Evolutionary conservation across 2,329 filamentous ascomycete species (phyloP).

Genomic region (Epichloe typhina): DNA sequence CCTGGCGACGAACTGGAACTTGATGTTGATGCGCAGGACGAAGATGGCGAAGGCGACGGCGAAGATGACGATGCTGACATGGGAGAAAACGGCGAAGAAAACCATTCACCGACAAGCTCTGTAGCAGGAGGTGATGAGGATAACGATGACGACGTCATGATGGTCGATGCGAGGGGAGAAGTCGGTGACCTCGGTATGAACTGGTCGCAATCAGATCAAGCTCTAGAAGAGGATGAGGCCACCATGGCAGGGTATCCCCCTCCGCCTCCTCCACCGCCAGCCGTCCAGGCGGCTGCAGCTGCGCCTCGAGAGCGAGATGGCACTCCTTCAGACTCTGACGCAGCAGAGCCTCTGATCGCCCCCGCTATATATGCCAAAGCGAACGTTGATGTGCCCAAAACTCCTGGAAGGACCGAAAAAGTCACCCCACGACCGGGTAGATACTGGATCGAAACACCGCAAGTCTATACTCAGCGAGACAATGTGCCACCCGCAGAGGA

Average conservation of each 20-base stretch:
- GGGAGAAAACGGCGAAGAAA: slow-evolving; percentile 26
- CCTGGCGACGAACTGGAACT: slow-evolving; percentile 16
- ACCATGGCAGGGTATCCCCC: slow-evolving; percentile 63
- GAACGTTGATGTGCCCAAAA: slow-evolving; percentile 66
- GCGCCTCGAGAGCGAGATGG: slow-evolving; percentile 41
- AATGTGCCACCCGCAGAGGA: slow-evolving; percentile 66
- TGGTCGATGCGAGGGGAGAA: slow-evolving; percentile 38
- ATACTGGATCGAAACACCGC: slow-evolving; percentile 79
- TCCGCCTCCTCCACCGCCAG: slow-evolving; percentile 51
- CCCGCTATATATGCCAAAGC: slow-evolving; percentile 49
- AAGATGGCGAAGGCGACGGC: slow-evolving; percentile 44
- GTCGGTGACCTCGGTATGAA: slow-evolving; percentile 34
- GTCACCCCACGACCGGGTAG: slow-evolving; percentile 50
- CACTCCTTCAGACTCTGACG: slow-evolving; percentile 62
- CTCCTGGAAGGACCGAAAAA: slow-evolving; percentile 45
- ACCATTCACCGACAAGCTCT: slow-evolving; percentile 21
- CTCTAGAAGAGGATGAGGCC: slow-evolving; percentile 62
- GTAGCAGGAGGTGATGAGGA: slow-evolving; percentile 29
- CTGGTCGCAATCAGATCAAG: slow-evolving; percentile 46
- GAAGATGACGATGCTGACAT: slow-evolving; percentile 43
- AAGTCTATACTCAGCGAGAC: slow-evolving; percentile 49
- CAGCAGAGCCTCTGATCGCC: slow-evolving; percentile 49
- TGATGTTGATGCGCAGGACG: slow-evolving; percentile 17
- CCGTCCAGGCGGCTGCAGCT: slow-evolving; percentile 38
- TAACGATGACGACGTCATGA: slow-evolving; percentile 44